Base-by-base conservation (phyloP, 768 basidiomycete species). In the Royoungia palumana region DNA sequence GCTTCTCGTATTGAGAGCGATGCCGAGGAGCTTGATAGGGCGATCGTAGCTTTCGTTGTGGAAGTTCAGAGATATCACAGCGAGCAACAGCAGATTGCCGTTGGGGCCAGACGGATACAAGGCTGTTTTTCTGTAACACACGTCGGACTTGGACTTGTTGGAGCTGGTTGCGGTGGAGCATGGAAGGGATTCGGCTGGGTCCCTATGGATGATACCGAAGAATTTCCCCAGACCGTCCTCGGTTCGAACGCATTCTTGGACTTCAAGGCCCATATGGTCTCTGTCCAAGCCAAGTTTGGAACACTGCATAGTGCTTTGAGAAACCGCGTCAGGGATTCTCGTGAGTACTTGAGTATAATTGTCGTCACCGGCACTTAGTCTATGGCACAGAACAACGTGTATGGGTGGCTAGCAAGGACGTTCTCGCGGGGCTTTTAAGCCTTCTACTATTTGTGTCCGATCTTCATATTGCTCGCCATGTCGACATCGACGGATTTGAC, bases 151-250 rank as follows among this genome's bases (percentile, higher is more conserved):
- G 87, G 89, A 14, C 73, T 90, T n/a, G 77, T 88, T 30, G 92
- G 92, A 16, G 88, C 83, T 4, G 91, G 92, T 5, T 72, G 75
- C 44, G 90, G 77, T 20, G 89, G 78, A 9, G 72, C 73, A 19
- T 94, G 91, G 91, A 87, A 82, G 56, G 92, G 89, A 12, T 89
- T 90, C 55, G 93, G 92, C 28, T 94, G 85, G 77, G 79, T 87
- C 35, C 73, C 79, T 21, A 63, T 77, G 37, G 75, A 77, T 34
- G 76, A 77, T 25, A 72, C 76, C 7, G 71, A 72, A 17, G 74
- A 74, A 25, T 63, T 62, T 25, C 78, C 81, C 16, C 69, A 70
- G 57, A 74, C 72, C 40, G 58, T 72, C 32, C 67, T 89, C 44
- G 71, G 75, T 17, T 63, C 74, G 2, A 79, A 81, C 19, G 73